Evolutionary conservation across 1,284 basidiomycete species (phyloP).

Genomic region (Tetrapyrgos nigripes): DNA sequence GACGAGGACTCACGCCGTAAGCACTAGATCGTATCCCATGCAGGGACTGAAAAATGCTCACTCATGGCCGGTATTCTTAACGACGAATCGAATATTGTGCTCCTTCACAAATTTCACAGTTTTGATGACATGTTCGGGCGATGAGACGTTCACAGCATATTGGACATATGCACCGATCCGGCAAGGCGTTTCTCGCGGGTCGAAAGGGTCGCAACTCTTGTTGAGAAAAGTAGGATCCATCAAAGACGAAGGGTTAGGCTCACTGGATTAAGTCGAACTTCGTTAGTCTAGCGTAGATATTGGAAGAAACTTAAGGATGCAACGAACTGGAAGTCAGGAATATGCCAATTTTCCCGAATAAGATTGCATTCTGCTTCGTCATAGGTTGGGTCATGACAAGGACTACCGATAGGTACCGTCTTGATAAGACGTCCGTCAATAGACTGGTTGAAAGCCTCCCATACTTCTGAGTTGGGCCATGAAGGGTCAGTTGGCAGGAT

Average conservation of each 20-base stretch:
- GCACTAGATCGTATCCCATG: too few species aligned
- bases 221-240: constrained; percentile 24
- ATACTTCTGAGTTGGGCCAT: constrained; percentile 26
- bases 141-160: constrained; percentile 29
- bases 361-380: constrained; percentile 14
- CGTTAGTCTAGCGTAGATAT: too few species aligned
- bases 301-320: background rate
- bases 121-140: constrained; percentile 22
- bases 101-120: constrained; percentile 25
- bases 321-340: constrained; percentile 22
- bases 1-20: background rate
- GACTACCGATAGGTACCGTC: constrained; percentile 26
- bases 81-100: constrained; percentile 29
- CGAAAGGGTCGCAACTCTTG: constrained; percentile 31
- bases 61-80: constrained; percentile 32
- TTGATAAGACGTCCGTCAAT: constrained; percentile 27
- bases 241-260: constrained; percentile 17
- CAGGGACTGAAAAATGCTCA: constrained; percentile 4
- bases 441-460: constrained; percentile 29
- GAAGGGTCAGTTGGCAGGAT: constrained; percentile 20
- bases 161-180: constrained; percentile 26
- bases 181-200: constrained; percentile 18
- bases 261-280: background rate
- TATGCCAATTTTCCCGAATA: constrained; percentile 20
- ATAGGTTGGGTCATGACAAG: constrained; percentile 23